Conservation (phyloP, 805 yeast species). For the Saccharomycopsis schoenii region DNA sequence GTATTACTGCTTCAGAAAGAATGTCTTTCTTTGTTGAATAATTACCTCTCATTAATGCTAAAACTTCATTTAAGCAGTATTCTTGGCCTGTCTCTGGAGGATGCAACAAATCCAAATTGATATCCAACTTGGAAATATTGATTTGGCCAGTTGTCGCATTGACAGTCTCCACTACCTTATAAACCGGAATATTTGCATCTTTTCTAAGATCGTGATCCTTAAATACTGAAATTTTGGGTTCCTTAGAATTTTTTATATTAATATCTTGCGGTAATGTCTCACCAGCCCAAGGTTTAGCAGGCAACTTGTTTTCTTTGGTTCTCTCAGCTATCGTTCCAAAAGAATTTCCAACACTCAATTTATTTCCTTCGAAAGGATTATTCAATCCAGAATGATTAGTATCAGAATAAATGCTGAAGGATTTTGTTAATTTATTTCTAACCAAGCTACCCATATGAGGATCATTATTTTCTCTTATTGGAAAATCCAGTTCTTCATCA, state of each 20-base stretch:
- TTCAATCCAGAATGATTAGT: background rate
- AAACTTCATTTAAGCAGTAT: slow-evolving; percentile 52
- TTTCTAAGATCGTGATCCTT: slow-evolving; percentile 8
- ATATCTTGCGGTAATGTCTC: slow-evolving; percentile 41
- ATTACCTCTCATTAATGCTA: slow-evolving; percentile 39
- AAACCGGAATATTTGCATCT: slow-evolving; percentile 28
- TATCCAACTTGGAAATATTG: slow-evolving; percentile 45
- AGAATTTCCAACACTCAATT: slow-evolving; percentile 33
- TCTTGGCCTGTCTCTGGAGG: slow-evolving; percentile 37
- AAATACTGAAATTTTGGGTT: slow-evolving; percentile 8
- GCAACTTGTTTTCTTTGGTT: slow-evolving; percentile 53
- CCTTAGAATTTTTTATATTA: background rate
- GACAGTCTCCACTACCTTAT: slow-evolving; percentile 36
- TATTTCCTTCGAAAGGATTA: background rate
- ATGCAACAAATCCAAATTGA: slow-evolving; percentile 47
- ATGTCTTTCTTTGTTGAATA: slow-evolving; percentile 9
- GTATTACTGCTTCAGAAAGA: background rate
- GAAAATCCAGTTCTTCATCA: slow-evolving; percentile 14
- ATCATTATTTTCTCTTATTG: background rate
- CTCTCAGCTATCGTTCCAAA: slow-evolving; percentile 41
- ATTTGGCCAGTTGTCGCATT: slow-evolving; percentile 36
- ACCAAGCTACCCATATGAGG: background rate
- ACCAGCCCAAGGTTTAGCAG: slow-evolving; percentile 55
- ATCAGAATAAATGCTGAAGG: background rate
- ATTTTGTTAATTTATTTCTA: slow-evolving; percentile 1